A percentile compares a stretch with the other conserved stretches of the same genome.
Evolutionary conservation across 768 basidiomycete genomes (phyloP).

Genomic region (Rhizopogon vulgaris): DNA sequence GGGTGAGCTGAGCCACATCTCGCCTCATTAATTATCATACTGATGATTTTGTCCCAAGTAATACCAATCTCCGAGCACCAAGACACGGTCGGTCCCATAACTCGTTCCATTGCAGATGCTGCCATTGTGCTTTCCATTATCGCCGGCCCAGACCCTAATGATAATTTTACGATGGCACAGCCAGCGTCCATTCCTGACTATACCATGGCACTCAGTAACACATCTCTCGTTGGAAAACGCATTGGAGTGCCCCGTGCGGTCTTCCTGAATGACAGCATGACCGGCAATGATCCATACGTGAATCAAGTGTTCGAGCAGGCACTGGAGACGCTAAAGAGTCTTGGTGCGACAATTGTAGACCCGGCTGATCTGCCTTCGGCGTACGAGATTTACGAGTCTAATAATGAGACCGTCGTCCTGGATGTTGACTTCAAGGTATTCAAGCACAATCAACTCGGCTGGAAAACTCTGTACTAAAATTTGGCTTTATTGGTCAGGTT

Average conservation of each 20-base stretch:
- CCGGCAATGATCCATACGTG: slow-evolving; percentile 22
- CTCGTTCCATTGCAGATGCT: slow-evolving; percentile 47
- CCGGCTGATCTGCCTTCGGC: slow-evolving; percentile 58
- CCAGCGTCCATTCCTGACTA: slow-evolving; percentile 50
- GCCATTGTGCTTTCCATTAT: slow-evolving; percentile 51
- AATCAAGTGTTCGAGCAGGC: slow-evolving; percentile 34
- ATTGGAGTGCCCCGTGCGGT: slow-evolving; percentile 46
- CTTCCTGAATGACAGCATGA: slow-evolving; percentile 24
- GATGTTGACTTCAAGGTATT: slow-evolving; percentile 53
- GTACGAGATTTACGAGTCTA: slow-evolving; percentile 39
- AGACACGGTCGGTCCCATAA: slow-evolving; percentile 55
- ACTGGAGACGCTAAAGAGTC: slow-evolving; percentile 28
- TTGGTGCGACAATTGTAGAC: slow-evolving; percentile 51
- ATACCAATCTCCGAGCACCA: slow-evolving; percentile 52
- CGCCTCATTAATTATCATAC: neutral
- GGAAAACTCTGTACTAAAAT: neutral
- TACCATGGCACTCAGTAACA: slow-evolving; percentile 41
- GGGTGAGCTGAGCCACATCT: slow-evolving; percentile 27
- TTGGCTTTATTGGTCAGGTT: slow-evolving; percentile 29
- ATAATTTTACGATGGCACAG: slow-evolving; percentile 48
- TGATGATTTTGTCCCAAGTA: slow-evolving; percentile 26
- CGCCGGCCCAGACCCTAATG: slow-evolving; percentile 48
- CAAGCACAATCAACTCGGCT: neutral
- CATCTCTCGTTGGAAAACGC: slow-evolving; percentile 44
- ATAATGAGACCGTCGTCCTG: slow-evolving; percentile 53